Evolutionary conservation across 805 yeast species (phyloP).

Genomic region (Wickerhamomyces canadensis): DNA sequence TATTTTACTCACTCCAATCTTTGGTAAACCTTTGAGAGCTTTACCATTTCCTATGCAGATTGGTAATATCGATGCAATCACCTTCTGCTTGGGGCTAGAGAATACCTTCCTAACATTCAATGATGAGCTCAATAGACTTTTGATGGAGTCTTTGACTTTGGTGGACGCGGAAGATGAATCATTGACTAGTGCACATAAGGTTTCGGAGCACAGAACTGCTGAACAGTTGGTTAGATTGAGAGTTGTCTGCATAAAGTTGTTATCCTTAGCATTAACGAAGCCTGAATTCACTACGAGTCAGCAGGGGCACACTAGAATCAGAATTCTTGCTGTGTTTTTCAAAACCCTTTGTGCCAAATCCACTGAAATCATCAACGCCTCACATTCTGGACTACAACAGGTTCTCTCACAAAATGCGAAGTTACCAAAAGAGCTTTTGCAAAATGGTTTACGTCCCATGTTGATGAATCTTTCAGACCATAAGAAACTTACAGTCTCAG

Average conservation of each 20-base stretch:
- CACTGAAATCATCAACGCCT: slow-evolving; percentile 85
- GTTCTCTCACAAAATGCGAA: slow-evolving; percentile 83
- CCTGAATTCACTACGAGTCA: slow-evolving; percentile 77
- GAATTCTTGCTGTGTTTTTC: slow-evolving; percentile 90
- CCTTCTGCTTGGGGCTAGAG: slow-evolving; percentile 79
- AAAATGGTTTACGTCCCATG: slow-evolving; percentile 93
- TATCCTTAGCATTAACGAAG: slow-evolving; percentile 78
- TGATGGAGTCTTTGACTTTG: slow-evolving; percentile 86
- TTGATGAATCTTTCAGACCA: slow-evolving; percentile 92
- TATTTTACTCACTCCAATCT: slow-evolving; percentile 83
- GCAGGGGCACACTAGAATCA: slow-evolving; percentile 70
- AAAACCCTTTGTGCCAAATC: slow-evolving; percentile 85
- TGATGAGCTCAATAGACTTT: slow-evolving; percentile 79
- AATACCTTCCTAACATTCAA: slow-evolving; percentile 78
- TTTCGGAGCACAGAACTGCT: slow-evolving; percentile 80
- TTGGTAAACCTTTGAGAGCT: slow-evolving; percentile 95
- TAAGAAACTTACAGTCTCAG: slow-evolving; percentile 81
- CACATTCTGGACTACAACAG: slow-evolving; percentile 79
- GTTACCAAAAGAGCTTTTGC: slow-evolving; percentile 90
- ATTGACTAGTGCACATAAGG: slow-evolving; percentile 78
- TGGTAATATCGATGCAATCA: slow-evolving; percentile 96
- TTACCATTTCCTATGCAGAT: slow-evolving; percentile 98
- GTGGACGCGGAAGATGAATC: slow-evolving; percentile 99
- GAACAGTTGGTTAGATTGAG: slow-evolving; percentile 84
- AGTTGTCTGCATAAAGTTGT: slow-evolving; percentile 80